These are phyloP conservation scores for Usnea hakonensis DNA, from an alignment of 495 filamentous ascomycete genomes.

Conservation along the genomic window DNA sequence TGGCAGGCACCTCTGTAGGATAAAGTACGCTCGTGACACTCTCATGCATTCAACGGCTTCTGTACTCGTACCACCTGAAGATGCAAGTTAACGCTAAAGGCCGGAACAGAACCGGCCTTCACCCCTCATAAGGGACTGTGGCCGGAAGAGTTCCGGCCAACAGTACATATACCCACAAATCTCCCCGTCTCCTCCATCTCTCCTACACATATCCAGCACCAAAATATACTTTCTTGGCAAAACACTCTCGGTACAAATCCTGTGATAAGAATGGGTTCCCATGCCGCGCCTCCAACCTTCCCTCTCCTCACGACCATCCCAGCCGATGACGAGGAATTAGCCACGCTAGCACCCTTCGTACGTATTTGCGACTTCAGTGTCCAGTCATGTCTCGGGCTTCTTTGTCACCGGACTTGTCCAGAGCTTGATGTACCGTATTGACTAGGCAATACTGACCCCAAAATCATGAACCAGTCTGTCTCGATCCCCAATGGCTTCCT, in stretches of 20 bases:
- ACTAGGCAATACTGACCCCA: too few species aligned
- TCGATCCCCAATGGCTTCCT: conserved; percentile 73
- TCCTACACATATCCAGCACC: background rate
- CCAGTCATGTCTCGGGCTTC: too few species aligned
- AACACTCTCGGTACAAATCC: background rate
- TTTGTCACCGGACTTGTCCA: too few species aligned
- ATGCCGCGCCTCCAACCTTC: background rate
- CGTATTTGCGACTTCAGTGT: too few species aligned
- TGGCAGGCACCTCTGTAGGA: too few species aligned
- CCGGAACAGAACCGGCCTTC: conserved; percentile 16
- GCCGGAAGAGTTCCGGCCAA: conserved; percentile 17
- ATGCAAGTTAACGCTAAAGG: background rate
- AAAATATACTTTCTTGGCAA: background rate
- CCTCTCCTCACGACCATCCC: conserved; percentile 6
- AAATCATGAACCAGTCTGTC: too few species aligned
- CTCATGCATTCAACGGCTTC: too few species aligned
- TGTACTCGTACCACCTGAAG: background rate
- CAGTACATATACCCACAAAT: conserved; percentile 4
- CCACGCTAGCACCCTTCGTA: conserved; percentile 58
- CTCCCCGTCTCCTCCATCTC: background rate
- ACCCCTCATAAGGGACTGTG: conserved; percentile 9
- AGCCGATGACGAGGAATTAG: background rate
- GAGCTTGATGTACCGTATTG: too few species aligned
- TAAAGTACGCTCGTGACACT: too few species aligned
- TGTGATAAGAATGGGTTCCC: conserved; percentile 4